Evolutionary conservation across 2,329 filamentous ascomycete species (phyloP).

Genomic region (Myriosclerotinia scirpicola): DNA sequence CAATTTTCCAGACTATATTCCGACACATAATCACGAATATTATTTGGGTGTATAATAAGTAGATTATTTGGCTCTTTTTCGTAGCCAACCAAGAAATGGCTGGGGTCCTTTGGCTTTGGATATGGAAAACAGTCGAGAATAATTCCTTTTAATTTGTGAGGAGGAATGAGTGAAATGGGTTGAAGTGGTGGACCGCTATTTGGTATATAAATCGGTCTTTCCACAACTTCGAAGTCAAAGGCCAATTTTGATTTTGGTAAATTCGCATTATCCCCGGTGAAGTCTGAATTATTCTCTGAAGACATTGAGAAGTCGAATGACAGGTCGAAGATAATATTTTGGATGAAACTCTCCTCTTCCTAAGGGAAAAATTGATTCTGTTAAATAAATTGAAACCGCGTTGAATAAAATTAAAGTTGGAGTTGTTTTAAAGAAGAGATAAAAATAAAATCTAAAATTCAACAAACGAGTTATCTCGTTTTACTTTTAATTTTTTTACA

Average conservation of each 20-base stretch:
- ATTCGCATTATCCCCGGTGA: constrained; percentile 11
- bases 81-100: constrained; percentile 35
- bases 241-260: constrained; percentile 18
- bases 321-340: neutral
- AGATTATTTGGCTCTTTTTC: constrained; percentile 44
- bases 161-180: constrained; percentile 50
- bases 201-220: constrained; percentile 45
- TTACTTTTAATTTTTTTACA: neutral
- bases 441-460: neutral
- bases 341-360: neutral
- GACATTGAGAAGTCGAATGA: neutral
- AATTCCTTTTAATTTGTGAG: constrained; percentile 52
- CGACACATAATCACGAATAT: constrained; percentile 59
- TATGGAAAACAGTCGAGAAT: constrained; percentile 56
- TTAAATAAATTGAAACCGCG: constrained; percentile 1
- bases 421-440: constrained; percentile 15
- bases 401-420: constrained; percentile 11
- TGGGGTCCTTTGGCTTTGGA: constrained; percentile 36
- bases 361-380: neutral
- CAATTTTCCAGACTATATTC: constrained; percentile 56
- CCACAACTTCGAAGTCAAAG: constrained; percentile 37
- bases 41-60: constrained; percentile 52
- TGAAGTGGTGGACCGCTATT: constrained; percentile 51
- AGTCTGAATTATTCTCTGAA: constrained; percentile 4
- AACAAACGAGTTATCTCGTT: neutral